Base-by-base conservation (phyloP, 2,329 filamentous ascomycete genomes). In the Cercospora beticola region DNA sequence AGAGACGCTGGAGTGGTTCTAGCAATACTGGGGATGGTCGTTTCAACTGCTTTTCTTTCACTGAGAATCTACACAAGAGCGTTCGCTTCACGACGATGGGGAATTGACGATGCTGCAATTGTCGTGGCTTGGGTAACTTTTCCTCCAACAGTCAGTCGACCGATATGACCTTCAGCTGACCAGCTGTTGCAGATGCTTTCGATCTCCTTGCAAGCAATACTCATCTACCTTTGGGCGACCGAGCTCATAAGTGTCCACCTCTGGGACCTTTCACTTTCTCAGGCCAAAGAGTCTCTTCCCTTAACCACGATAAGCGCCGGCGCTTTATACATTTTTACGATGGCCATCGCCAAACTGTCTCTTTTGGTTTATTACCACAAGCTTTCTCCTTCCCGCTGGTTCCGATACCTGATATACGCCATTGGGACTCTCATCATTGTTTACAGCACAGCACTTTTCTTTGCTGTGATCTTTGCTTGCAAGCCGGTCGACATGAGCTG, bases 31-130 rank as follows among this genome's bases (percentile, higher is more conserved):
- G 70, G 70, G 3, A 71, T 70, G 67, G 60, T 65, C 10, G n/a
- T 66, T 16, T 65, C 70, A 31, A 69, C 70, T 31, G 28, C 64
- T 1, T 68, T 68, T 30, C 64, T 70, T 21, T 9, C 57, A 5
- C 52, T 70, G 4, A 59, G 67, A 30, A 28, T 71, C 1, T 71
- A 71, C 46, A 71, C 70, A 10, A 71, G 69, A 59, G 66, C 70
- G 18, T 66, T 36, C 26, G 58, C 68, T 7, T 61, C 70, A 12
- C 65, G 60, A 3, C 46, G 43, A 14, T 70, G 67, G 40, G 70
- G 67, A n/a, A 23, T 71, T n/a, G 70, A 69, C 23, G 70, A 71
- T 60, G 46, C 66, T 33, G 63, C 67, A 5, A 62, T 70, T 21
- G 10, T 69, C 18, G 14, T 70, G 2, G 70, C 70, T 23, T 71